A percentile compares a stretch with the other conserved stretches of the same genome.
Evolutionary conservation across 2,329 filamentous ascomycete species (phyloP).

Genomic region (Nemania abortiva): DNA sequence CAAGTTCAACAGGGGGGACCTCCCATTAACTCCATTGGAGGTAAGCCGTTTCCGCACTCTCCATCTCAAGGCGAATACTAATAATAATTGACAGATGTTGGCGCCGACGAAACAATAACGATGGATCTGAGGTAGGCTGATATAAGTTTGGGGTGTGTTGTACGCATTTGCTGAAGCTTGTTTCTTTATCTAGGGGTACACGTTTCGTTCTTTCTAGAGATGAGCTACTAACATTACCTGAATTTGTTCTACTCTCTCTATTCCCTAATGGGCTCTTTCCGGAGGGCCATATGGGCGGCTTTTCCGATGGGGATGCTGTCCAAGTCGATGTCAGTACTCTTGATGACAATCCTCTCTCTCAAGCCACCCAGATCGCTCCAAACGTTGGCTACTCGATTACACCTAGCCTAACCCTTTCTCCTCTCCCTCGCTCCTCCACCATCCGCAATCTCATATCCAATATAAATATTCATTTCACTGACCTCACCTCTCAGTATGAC

Average conservation of each 20-base stretch:
- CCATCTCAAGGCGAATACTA: background rate
- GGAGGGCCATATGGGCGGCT: conserved; percentile 94
- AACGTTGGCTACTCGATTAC: conserved; percentile 42
- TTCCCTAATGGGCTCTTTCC: conserved; percentile 99
- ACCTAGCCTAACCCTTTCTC: conserved; percentile 32
- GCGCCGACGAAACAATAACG: conserved; percentile 92
- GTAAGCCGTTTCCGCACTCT: conserved; percentile 57
- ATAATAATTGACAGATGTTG: conserved; percentile 69
- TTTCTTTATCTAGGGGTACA: conserved; percentile 74
- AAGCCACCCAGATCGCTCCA: conserved; percentile 46
- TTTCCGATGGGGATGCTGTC: conserved; percentile 92
- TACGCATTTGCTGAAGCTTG: conserved; percentile 40
- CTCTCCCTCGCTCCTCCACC: conserved; percentile 43
- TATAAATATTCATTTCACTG: conserved; percentile 59
- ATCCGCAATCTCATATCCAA: conserved; percentile 54
- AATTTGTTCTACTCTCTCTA: conserved; percentile 96
- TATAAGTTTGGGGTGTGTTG: conserved; percentile 9
- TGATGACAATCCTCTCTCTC: conserved; percentile 43
- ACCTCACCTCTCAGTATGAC: conserved; percentile 79
- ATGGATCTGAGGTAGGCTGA: conserved; percentile 86
- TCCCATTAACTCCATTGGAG: conserved; percentile 89
- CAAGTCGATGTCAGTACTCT: conserved; percentile 89
- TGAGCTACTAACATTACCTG: conserved; percentile 92
- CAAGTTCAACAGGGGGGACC: conserved; percentile 96
- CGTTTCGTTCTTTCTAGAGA: conserved; percentile 95